Evolutionary conservation across 1,139 yeast species (phyloP).

Genomic region (Protomyces inundatus): DNA sequence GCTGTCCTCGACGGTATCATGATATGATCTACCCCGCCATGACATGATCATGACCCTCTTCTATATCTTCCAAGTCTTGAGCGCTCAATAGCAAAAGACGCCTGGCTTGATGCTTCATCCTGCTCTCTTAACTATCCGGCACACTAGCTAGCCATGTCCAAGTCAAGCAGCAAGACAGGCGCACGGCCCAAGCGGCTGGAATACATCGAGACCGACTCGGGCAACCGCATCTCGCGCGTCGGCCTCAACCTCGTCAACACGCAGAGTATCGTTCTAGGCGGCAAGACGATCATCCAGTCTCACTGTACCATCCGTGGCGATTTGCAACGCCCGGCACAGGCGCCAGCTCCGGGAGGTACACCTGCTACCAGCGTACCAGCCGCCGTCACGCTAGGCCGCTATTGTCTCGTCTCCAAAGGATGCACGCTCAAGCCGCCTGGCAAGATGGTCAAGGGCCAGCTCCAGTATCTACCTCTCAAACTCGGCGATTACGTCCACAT

Average conservation of each 20-base stretch:
- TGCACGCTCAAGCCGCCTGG: conserved; percentile 42
- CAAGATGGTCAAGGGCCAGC: conserved; percentile 3
- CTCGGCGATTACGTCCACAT: conserved; percentile 59
- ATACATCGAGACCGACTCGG: conserved; percentile 45
- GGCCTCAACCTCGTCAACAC: conserved; percentile 45
- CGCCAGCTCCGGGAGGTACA: conserved; percentile 9
- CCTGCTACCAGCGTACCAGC: neutral
- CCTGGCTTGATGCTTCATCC: no score
- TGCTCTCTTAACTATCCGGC: no score
- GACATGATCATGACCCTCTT: no score
- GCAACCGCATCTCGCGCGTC: conserved; percentile 53
- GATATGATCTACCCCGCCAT: no score
- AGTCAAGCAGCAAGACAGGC: neutral
- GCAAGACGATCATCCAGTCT: conserved; percentile 35
- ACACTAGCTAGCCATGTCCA: neutral
- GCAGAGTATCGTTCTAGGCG: conserved; percentile 46
- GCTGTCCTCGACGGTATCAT: no score
- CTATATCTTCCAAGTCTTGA: no score
- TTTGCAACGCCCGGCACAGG: conserved; percentile 32
- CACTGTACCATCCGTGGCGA: conserved; percentile 26
- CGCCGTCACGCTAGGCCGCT: conserved; percentile 31
- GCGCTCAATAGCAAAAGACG: no score
- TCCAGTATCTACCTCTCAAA: conserved; percentile 40
- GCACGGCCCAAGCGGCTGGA: neutral
- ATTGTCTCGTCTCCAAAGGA: conserved; percentile 38